These are phyloP conservation scores for Calocybe gambosa DNA, from an alignment of 1,284 basidiomycete genomes.

Conservation along the genomic window DNA sequence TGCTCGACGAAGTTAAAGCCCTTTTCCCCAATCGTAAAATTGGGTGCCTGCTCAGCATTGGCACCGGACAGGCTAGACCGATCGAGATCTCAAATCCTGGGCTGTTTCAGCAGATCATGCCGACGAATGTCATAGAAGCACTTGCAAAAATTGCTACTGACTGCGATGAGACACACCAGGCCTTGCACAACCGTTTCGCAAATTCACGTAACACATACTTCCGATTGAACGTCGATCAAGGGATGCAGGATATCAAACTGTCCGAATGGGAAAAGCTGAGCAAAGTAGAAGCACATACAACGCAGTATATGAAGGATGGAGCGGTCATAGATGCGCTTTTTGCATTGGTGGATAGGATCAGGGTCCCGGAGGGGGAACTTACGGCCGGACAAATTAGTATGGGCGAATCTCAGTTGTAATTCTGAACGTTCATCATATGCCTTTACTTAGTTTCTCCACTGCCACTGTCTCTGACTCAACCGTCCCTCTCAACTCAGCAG, in stretches of 20 bases:
- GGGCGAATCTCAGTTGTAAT: neutral
- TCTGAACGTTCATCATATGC: too few relatives aligned
- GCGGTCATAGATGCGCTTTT: neutral
- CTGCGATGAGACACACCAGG: neutral
- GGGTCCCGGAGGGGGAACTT: neutral
- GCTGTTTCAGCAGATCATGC: neutral
- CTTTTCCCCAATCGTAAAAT: neutral
- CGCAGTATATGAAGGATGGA: neutral
- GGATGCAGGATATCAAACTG: neutral
- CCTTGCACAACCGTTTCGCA: neutral
- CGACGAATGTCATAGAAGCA: neutral
- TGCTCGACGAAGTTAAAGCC: conserved; percentile 2
- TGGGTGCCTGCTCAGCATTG: conserved; percentile 5
- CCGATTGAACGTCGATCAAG: conserved; percentile 1
- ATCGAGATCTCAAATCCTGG: neutral
- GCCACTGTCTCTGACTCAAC: too few relatives aligned
- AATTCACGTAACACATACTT: neutral
- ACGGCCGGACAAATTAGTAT: neutral
- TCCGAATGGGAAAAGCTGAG: neutral
- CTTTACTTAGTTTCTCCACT: too few relatives aligned
- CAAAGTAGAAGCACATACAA: neutral
- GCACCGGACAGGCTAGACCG: neutral
- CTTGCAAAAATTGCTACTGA: neutral
- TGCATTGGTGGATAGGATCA: neutral
- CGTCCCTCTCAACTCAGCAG: too few relatives aligned